phyloP scores from a whole-genome alignment of 2,329 filamentous ascomycete species.

The Allantophomopsis lycopodina region DNA sequence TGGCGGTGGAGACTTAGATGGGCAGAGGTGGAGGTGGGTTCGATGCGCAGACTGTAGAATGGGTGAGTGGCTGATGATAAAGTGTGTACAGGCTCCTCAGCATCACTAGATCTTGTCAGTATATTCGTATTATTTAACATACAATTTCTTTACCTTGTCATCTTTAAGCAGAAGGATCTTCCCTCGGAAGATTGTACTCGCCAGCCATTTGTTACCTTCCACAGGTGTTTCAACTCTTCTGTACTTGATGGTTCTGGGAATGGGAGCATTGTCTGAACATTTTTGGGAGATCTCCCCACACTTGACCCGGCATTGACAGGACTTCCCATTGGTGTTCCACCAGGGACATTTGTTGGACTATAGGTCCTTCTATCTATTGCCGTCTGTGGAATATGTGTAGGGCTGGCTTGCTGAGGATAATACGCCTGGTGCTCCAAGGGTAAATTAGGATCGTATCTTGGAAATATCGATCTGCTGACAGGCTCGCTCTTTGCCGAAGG shows the following conservation, averaged over 20 bases:
- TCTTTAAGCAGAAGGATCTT: slow-evolving; percentile 41
- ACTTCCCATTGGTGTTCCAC: slow-evolving; percentile 13
- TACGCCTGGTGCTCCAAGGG: slow-evolving; percentile 57
- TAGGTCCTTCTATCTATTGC: slow-evolving; percentile 46
- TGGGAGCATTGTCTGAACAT: slow-evolving; percentile 3
- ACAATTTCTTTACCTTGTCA: slow-evolving; percentile 22
- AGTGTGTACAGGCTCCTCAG: slow-evolving; percentile 51
- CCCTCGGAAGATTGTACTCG: slow-evolving; percentile 45
- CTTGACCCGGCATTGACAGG: slow-evolving; percentile 7
- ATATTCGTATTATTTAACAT: not conserved
- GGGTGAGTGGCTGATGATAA: slow-evolving; percentile 47
- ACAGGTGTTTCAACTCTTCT: slow-evolving; percentile 49
- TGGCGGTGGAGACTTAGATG: slow-evolving; percentile 44
- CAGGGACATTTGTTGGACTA: no score
- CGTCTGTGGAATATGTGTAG: slow-evolving; percentile 46
- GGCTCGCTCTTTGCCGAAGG: slow-evolving; percentile 16
- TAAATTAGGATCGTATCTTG: slow-evolving; percentile 55
- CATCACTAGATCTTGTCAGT: slow-evolving; percentile 20
- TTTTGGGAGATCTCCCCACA: no score
- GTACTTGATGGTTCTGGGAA: slow-evolving; percentile 20
- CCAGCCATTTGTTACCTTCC: slow-evolving; percentile 60
- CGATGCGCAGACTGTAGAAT: slow-evolving; percentile 52
- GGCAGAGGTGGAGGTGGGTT: slow-evolving; percentile 49
- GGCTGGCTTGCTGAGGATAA: slow-evolving; percentile 51
- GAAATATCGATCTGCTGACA: slow-evolving; percentile 60